Percentiles rank a stretch among this genome's conserved stretches.
phyloP scores from a whole-genome alignment of 2,329 filamentous ascomycete species.

The Phialocephala sp. region DNA sequence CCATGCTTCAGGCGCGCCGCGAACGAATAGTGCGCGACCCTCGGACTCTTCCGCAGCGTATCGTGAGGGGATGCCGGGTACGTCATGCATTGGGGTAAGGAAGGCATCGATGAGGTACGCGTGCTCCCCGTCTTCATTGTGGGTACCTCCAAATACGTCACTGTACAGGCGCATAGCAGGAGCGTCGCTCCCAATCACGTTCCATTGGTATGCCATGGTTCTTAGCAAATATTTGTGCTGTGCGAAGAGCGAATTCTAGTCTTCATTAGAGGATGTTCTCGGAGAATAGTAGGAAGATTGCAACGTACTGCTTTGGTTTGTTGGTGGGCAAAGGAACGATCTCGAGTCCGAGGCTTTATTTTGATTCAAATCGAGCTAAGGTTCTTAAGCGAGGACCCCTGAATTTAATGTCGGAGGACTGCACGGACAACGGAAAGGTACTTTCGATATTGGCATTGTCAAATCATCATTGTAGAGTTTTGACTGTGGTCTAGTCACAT shows the following conservation, averaged over 20 bases:
- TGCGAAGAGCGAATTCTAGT: neutral
- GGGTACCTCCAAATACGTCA: constrained; percentile 3
- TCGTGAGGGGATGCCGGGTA: constrained; percentile 32
- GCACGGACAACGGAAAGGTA: neutral
- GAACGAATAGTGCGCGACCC: constrained; percentile 33
- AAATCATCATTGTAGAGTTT: neutral
- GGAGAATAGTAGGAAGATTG: neutral
- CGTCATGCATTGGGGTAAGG: constrained; percentile 12
- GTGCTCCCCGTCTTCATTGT: constrained; percentile 16
- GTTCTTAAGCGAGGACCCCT: constrained; percentile 1
- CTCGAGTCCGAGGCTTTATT: neutral
- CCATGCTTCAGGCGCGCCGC: constrained; percentile 28
- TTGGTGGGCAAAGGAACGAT: neutral
- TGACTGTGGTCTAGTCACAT: neutral
- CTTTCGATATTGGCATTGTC: neutral
- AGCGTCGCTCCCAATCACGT: neutral
- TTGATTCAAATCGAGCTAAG: neutral
- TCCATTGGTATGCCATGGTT: constrained; percentile 11
- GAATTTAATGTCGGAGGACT: neutral
- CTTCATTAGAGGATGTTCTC: neutral
- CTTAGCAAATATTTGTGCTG: neutral
- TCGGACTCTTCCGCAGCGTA: constrained; percentile 29
- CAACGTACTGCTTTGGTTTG: neutral
- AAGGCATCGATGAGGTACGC: constrained; percentile 26
- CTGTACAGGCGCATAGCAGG: constrained; percentile 15